A percentile compares a stretch with the other conserved stretches of the same genome.
phyloP scores from a whole-genome alignment of 495 filamentous ascomycete genomes.

The Talaromyces borbonicus region DNA sequence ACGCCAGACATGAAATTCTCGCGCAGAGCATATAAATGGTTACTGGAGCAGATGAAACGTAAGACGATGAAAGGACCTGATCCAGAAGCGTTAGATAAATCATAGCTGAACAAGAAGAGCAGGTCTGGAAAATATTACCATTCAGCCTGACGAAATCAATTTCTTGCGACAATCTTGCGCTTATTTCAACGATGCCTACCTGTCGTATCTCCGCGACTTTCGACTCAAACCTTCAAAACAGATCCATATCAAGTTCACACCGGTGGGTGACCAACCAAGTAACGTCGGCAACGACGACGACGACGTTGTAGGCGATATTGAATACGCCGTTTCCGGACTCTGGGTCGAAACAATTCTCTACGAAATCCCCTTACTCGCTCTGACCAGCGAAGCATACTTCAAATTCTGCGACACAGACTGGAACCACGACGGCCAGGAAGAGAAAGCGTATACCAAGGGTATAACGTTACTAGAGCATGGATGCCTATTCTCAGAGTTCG shows the following conservation, averaged over 20 bases:
- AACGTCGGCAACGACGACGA: conserved; percentile 52
- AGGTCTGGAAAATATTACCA: conserved; percentile 70
- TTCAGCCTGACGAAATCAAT: conserved; percentile 66
- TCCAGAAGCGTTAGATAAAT: conserved; percentile 17
- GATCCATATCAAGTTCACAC: conserved; percentile 58
- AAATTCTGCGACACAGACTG: conserved; percentile 87
- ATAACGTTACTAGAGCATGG: conserved; percentile 65
- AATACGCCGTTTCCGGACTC: conserved; percentile 62
- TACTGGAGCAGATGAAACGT: conserved; percentile 73
- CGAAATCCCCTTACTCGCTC: conserved; percentile 85
- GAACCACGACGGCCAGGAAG: conserved; percentile 74
- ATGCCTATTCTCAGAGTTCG: conserved; percentile 90
- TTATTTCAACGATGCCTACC: conserved; percentile 68
- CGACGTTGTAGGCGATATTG: conserved; percentile 60
- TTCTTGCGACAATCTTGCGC: conserved; percentile 73
- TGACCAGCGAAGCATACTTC: conserved; percentile 95
- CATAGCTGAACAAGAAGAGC: neutral
- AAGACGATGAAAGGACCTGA: too few relatives aligned
- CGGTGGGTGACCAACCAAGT: conserved; percentile 28
- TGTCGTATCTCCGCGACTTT: conserved; percentile 73
- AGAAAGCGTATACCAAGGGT: conserved; percentile 72
- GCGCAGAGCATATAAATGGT: conserved; percentile 74
- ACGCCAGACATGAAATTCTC: conserved; percentile 88
- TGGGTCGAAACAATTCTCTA: conserved; percentile 97
- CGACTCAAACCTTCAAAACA: conserved; percentile 71